Conservation (phyloP, 169 alveolate genomes). For the Eimeria brunetti region DNA sequence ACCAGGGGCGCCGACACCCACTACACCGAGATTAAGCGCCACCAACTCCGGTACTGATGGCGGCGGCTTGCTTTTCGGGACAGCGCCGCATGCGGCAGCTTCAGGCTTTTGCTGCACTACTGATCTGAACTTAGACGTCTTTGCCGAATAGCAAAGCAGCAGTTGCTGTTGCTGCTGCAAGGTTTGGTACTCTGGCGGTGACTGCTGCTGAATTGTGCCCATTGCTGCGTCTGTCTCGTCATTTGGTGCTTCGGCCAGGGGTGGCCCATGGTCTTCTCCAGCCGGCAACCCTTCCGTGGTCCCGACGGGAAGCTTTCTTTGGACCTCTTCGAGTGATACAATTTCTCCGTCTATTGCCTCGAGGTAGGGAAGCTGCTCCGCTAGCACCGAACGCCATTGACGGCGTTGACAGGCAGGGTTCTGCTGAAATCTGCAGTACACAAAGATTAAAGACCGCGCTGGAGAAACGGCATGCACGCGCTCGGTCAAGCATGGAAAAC, state of each 20-base stretch:
- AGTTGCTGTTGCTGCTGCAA: slow-evolving; percentile 52
- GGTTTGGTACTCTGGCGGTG: neutral
- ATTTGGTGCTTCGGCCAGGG: neutral
- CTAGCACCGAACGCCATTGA: slow-evolving; percentile 49
- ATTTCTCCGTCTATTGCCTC: slow-evolving; percentile 26
- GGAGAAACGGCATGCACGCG: neutral
- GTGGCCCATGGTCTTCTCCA: neutral
- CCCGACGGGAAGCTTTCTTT: neutral
- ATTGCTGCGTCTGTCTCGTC: slow-evolving; percentile 27
- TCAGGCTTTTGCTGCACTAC: slow-evolving; percentile 32
- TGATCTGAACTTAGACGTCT: neutral
- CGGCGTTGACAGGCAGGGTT: slow-evolving; percentile 68
- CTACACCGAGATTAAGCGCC: slow-evolving; percentile 45
- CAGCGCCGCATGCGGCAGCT: neutral
- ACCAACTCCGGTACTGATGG: slow-evolving; percentile 11
- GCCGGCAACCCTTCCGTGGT: neutral
- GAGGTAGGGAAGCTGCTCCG: slow-evolving; percentile 56
- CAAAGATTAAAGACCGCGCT: neutral
- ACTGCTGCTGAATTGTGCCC: slow-evolving; percentile 1
- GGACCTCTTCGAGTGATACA: slow-evolving; percentile 9
- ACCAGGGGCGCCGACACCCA: slow-evolving; percentile 47
- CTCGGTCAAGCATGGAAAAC: neutral
- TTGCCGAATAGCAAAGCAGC: slow-evolving; percentile 21
- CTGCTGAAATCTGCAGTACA: slow-evolving; percentile 48
- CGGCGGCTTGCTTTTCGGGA: neutral